Percentiles rank a stretch among this genome's conserved stretches.
Conservation (phyloP, 2,329 filamentous ascomycete species). For the Juglanconis juglandina region DNA sequence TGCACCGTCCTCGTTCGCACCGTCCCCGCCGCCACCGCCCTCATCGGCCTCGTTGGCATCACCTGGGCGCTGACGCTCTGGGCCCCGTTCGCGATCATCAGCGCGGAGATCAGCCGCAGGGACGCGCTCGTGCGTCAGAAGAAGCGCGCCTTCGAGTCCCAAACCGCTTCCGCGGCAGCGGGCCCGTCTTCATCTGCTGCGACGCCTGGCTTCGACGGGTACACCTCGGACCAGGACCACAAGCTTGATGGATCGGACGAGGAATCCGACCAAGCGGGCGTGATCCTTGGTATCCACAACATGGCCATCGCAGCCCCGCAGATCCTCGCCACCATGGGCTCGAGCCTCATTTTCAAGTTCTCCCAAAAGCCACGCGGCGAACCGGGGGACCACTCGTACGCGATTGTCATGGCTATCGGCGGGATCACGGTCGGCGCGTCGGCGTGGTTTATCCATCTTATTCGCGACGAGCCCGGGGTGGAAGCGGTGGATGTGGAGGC, state of each 20-base stretch:
- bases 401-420: conserved; percentile 80
- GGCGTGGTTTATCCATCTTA: conserved; percentile 66
- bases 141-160: conserved; percentile 19
- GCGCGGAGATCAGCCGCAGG: conserved; percentile 81
- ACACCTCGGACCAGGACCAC: conserved; percentile 26
- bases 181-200: conserved; percentile 13
- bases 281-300: conserved; percentile 93
- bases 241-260: conserved; percentile 39
- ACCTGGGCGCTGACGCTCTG: conserved; percentile 91
- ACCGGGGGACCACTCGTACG: conserved; percentile 82
- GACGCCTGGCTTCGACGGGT: conserved; percentile 20
- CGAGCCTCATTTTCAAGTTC: conserved; percentile 77
- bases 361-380: conserved; percentile 84
- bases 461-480: conserved; percentile 57
- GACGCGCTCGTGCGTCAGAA: conserved; percentile 55
- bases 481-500: conserved; percentile 35
- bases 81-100: conserved; percentile 94
- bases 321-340: conserved; percentile 82
- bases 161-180: conserved; percentile 8
- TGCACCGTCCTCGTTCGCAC: conserved; percentile 75
- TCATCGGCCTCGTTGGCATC: conserved; percentile 80
- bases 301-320: conserved; percentile 90
- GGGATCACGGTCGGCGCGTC: conserved; percentile 75
- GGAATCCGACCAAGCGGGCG: conserved; percentile 73
- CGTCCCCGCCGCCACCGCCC: conserved; percentile 67